Base-by-base conservation (phyloP, 192 early-diverging fungal genomes). In the Backusella circina region DNA sequence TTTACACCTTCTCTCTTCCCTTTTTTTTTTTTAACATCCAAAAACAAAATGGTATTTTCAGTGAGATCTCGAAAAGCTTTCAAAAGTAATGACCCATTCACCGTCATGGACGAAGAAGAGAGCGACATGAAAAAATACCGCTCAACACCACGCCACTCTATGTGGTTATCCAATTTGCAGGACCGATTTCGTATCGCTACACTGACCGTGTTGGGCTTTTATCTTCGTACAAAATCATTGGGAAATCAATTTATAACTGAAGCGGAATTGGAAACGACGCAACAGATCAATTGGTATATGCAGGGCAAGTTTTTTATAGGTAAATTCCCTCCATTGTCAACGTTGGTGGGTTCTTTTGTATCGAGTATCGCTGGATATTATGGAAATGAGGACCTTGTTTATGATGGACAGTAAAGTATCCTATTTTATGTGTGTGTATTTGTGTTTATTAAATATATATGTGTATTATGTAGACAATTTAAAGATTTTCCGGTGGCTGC, bases 401-500 rank as follows among this genome's bases (percentile, higher is more conserved):
- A 75, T 65, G 47, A n/a, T 36, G 78, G 78, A 38, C 78, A 79
- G 78, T 75, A 71, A 79, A 74, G 75, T 61, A 61, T 61, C 4
- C 12, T 35, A 35, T 0, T 9, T 3, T 26, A 13, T 23, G 0
- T 61, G 1, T 57, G 1, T 28, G 15, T 13, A 4, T 6, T 7
- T 3, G 0, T 8, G 0, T 0, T 23, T 15, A 65, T 41, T 13
- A 33, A 47, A 65, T 16, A 44, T 33, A 12, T 13, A 26, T 9
- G 1, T 35, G n/a, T n/a, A n/a, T n/a, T n/a, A n/a, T n/a, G 12
- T 35, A 75, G 74, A 54, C 44, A 41, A 13, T 75, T 75, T 33
- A 41, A 37, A 50, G 10, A 67, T 8, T 75, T 76, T 37, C 97
- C 97, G 3, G 97, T 93, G 77, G 79, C 95, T 30, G 86, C 86